These are phyloP conservation scores for Bifiguratus adelaidae DNA, from an alignment of 192 early-diverging fungal genomes.

Conservation along the genomic window DNA sequence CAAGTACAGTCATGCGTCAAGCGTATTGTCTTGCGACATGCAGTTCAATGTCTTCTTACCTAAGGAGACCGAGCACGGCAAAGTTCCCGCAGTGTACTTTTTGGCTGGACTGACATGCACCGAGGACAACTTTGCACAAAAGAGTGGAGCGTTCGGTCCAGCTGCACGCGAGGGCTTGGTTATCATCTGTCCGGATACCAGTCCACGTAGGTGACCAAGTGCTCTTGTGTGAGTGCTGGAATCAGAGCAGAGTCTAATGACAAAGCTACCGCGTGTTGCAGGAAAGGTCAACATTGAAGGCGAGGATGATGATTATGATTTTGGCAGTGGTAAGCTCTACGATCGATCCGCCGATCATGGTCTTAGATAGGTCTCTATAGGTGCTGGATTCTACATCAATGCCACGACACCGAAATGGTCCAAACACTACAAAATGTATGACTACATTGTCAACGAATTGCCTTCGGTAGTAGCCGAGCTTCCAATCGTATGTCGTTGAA, in stretches of 20 bases:
- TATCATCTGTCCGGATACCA: constrained; percentile 78
- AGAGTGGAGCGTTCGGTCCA: constrained; percentile 58
- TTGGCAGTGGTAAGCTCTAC: constrained; percentile 43
- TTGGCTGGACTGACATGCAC: constrained; percentile 76
- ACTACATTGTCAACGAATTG: constrained; percentile 70
- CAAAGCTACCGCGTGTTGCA: background rate
- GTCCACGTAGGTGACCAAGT: constrained; percentile 45
- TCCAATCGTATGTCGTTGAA: constrained; percentile 26
- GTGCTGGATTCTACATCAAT: constrained; percentile 61
- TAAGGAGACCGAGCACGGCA: constrained; percentile 15
- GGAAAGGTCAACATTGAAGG: constrained; percentile 55
- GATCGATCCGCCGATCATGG: background rate
- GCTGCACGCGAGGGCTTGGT: constrained; percentile 61
- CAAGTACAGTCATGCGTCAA: constrained; percentile 66
- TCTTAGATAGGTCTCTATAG: constrained; percentile 7
- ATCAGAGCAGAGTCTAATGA: background rate
- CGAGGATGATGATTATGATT: constrained; percentile 57
- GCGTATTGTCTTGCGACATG: constrained; percentile 56
- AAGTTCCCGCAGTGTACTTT: constrained; percentile 51
- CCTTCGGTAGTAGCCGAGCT: constrained; percentile 39
- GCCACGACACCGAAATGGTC: constrained; percentile 69
- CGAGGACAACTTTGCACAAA: constrained; percentile 86
- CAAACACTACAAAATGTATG: constrained; percentile 74
- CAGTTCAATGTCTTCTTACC: constrained; percentile 71
- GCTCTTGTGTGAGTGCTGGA: background rate